phyloP scores from a whole-genome alignment of 495 filamentous ascomycete species.

The Podospora pseudopauciseta region DNA sequence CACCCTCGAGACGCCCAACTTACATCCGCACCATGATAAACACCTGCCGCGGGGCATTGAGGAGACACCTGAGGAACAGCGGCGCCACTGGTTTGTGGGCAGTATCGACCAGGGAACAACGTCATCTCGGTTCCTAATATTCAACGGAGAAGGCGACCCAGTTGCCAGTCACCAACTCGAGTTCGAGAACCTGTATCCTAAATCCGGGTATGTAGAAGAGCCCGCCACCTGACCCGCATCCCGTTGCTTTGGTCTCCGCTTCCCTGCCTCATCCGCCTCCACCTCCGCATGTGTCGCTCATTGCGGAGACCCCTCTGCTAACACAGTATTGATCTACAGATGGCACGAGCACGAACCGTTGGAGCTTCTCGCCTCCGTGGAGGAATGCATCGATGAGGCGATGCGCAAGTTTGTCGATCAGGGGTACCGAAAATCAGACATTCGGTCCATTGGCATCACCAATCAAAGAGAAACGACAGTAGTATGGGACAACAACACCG shows the following conservation, averaged over 20 bases:
- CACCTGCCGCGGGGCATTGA: conserved; percentile 30
- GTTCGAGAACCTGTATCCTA: conserved; percentile 82
- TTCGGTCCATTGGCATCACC: conserved; percentile 87
- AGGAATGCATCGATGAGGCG: conserved; percentile 79
- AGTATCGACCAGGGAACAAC: conserved; percentile 92
- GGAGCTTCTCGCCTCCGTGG: conserved; percentile 74
- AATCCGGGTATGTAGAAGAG: conserved; percentile 69
- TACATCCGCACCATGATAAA: conserved; percentile 18
- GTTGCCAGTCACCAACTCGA: conserved; percentile 88
- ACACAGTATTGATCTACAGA: conserved; percentile 43
- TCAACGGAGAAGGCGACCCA: conserved; percentile 74
- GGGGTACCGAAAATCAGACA: conserved; percentile 66
- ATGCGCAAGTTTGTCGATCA: conserved; percentile 66
- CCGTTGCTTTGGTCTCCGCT: neutral
- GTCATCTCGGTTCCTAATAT: conserved; percentile 88
- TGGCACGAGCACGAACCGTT: conserved; percentile 94
- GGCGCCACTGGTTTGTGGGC: conserved; percentile 45
- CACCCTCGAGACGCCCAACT: conserved; percentile 4
- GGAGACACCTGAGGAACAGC: conserved; percentile 32
- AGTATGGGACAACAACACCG: conserved; percentile 85
- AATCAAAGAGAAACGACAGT: conserved; percentile 93
- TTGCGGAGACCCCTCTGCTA: conserved; percentile 4
- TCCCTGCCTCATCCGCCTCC: conserved; percentile 13
- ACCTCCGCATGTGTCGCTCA: conserved; percentile 10
- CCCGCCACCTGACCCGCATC: neutral